These are phyloP conservation scores for Fusarium nygamai DNA, from an alignment of 2,329 filamentous ascomycete species.

Conservation along the genomic window DNA sequence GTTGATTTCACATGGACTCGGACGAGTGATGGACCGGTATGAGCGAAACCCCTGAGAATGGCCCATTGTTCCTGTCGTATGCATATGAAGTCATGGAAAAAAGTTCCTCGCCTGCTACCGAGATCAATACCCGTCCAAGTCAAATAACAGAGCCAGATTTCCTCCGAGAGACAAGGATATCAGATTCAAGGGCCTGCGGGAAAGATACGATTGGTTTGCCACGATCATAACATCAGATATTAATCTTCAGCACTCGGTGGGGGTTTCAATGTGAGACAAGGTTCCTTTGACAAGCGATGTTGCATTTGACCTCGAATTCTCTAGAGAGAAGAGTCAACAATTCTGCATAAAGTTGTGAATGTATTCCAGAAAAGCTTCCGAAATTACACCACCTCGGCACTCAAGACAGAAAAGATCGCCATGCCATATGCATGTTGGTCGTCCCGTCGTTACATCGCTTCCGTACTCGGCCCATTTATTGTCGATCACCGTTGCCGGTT, in stretches of 20 bases:
- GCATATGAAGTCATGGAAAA: neutral
- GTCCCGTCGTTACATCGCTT: neutral
- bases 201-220: neutral
- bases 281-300: neutral
- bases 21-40: neutral
- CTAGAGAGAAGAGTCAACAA: neutral
- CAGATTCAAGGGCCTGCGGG: neutral
- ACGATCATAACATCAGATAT: neutral
- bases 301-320: neutral
- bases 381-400: slow-evolving; percentile 1
- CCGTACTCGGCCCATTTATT: neutral
- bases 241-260: neutral
- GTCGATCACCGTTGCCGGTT: slow-evolving; percentile 1
- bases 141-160: neutral
- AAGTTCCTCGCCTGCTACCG: neutral
- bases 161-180: neutral
- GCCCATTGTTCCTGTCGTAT: neutral
- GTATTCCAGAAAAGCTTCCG: neutral
- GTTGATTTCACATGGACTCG: neutral
- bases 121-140: fast-evolving
- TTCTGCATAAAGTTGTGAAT: neutral
- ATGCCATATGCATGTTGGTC: neutral
- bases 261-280: neutral
- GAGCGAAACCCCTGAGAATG: neutral
- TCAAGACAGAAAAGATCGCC: neutral